These are phyloP conservation scores for Papilionanthe hybrid DNA, from an alignment of 116 monocot genomes.

Conservation along the genomic window DNA sequence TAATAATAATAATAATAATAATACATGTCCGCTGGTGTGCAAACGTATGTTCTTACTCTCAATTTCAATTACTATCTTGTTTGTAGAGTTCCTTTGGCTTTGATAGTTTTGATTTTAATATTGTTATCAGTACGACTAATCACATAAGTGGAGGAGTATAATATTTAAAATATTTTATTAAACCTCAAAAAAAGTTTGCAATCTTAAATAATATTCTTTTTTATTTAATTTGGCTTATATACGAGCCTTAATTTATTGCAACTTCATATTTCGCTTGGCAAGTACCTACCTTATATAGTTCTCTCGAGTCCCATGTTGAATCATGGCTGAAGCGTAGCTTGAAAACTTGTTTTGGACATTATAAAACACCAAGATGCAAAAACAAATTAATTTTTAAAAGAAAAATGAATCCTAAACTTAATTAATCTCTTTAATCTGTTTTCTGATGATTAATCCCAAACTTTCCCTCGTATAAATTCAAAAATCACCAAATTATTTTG, in stretches of 20 bases:
- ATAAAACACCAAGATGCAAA: neutral
- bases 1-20: neutral
- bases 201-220: neutral
- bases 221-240: neutral
- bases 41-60: neutral
- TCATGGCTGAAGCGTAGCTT: neutral
- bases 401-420: neutral
- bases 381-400: neutral
- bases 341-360: neutral
- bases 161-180: neutral
- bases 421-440: neutral
- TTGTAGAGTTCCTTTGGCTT: neutral
- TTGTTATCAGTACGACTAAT: neutral
- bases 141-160: neutral
- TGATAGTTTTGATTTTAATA: neutral
- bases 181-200: neutral
- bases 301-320: neutral
- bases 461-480: neutral
- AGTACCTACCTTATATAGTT: neutral
- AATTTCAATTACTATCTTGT: neutral
- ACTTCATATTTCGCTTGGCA: neutral
- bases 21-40: neutral
- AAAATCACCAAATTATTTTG: neutral
- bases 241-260: neutral
- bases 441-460: neutral